Evolutionary conservation across 2,329 filamentous ascomycete genomes (phyloP).

Genomic region (Dendryphion nanum): DNA sequence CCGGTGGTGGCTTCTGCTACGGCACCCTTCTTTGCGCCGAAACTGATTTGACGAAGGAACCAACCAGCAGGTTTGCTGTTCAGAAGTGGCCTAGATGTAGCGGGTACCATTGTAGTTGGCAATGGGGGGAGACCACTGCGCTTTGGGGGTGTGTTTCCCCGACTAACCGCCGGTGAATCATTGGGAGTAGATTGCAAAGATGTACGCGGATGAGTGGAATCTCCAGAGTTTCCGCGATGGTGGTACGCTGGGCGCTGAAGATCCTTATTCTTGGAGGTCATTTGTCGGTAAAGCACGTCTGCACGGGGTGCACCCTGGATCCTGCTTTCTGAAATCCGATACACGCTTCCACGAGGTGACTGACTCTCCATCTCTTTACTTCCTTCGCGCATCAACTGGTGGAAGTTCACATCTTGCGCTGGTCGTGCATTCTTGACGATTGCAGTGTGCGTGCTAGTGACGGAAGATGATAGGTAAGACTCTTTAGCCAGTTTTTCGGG

Average conservation of each 20-base stretch:
- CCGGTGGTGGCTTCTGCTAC: constrained; percentile 28
- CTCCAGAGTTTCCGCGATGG: constrained; percentile 23
- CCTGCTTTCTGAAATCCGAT: constrained; percentile 12
- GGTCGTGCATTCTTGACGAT: constrained; percentile 22
- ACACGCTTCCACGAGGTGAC: constrained; percentile 18
- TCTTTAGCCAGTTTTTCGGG: constrained; percentile 17
- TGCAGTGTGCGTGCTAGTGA: constrained; percentile 22
- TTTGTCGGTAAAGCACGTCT: constrained; percentile 31
- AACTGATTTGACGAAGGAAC: constrained; percentile 41
- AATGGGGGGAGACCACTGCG: constrained; percentile 16
- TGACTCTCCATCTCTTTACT: constrained; percentile 16
- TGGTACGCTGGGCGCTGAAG: constrained; percentile 16
- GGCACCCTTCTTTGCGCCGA: constrained; percentile 29
- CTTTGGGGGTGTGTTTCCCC: constrained; percentile 29
- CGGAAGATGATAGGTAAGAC: constrained; percentile 29
- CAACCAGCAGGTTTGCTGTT: constrained; percentile 28
- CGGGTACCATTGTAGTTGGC: constrained; percentile 3
- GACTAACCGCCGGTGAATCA: constrained; percentile 28
- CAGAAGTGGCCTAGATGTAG: constrained; percentile 11
- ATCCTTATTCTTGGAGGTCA: constrained; percentile 11
- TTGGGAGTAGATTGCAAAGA: constrained; percentile 20
- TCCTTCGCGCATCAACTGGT: constrained; percentile 21
- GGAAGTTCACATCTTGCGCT: constrained; percentile 20
- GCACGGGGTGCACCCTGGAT: constrained; percentile 22
- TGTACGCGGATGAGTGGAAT: constrained; percentile 16